These are phyloP conservation scores for Candida smagusa DNA, from an alignment of 1,139 yeast genomes.

Conservation along the genomic window DNA sequence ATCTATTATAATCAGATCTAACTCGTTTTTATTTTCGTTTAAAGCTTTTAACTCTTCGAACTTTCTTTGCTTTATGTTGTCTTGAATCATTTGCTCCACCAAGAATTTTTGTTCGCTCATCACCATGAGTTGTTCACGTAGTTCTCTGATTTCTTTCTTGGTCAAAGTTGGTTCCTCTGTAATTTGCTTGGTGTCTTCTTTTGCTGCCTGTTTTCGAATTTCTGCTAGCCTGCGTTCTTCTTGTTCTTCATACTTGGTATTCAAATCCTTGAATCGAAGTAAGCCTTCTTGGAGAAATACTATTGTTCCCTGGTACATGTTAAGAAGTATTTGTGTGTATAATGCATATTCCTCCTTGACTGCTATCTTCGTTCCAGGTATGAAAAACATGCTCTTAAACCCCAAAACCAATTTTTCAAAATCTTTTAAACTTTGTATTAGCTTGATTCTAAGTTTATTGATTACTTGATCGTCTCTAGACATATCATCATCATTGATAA, in stretches of 20 bases:
- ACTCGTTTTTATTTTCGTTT: conserved; percentile 56
- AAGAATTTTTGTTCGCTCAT: conserved; percentile 78
- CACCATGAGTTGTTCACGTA: conserved; percentile 79
- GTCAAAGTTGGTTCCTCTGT: conserved; percentile 20
- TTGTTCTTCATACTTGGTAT: conserved; percentile 22
- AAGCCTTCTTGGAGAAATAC: conserved; percentile 35
- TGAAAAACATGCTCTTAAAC: conserved; percentile 26
- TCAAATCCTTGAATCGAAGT: conserved; percentile 26
- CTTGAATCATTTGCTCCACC: conserved; percentile 60
- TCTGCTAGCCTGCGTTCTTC: conserved; percentile 14
- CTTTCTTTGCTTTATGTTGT: conserved; percentile 61
- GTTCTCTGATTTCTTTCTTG: conserved; percentile 52
- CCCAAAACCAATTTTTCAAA: conserved; percentile 26
- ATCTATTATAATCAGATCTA: conserved; percentile 48
- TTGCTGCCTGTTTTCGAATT: conserved; percentile 4
- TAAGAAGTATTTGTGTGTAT: conserved; percentile 23
- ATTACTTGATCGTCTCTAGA: conserved; percentile 10
- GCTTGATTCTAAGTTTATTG: conserved; percentile 24
- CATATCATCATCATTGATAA: conserved; percentile 6
- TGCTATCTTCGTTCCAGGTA: conserved; percentile 11
- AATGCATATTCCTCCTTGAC: conserved; percentile 16
- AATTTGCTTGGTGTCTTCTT: background rate
- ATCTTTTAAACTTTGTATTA: conserved; percentile 32
- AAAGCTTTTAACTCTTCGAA: conserved; percentile 75
- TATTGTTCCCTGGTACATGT: conserved; percentile 34